These are phyloP conservation scores for Candida sp. DNA, from an alignment of 1,139 yeast genomes.

Conservation along the genomic window DNA sequence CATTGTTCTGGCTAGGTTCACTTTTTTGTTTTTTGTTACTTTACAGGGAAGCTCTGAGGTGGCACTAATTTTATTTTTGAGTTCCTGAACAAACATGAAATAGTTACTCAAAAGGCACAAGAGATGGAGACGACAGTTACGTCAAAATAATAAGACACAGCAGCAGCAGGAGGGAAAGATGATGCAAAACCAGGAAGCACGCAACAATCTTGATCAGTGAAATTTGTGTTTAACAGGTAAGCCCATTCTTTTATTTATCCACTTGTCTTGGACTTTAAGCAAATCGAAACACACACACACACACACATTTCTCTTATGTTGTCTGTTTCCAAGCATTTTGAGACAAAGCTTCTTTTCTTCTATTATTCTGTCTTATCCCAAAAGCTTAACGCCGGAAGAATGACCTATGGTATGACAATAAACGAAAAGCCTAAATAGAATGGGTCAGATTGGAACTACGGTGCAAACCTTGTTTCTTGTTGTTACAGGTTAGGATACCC, in stretches of 20 bases:
- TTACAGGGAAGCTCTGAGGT: background rate
- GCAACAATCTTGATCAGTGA: too few species aligned
- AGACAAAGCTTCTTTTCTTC: too few species aligned
- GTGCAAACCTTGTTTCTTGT: too few species aligned
- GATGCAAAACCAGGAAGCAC: background rate
- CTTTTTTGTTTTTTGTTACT: background rate
- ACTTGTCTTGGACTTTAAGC: background rate
- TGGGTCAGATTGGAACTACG: too few species aligned
- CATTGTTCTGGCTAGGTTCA: background rate
- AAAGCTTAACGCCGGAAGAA: too few species aligned
- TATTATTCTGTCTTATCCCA: too few species aligned
- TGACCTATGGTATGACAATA: too few species aligned
- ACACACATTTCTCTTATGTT: background rate
- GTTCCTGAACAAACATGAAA: background rate
- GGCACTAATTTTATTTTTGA: background rate
- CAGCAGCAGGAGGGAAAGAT: background rate
- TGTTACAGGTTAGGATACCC: too few species aligned
- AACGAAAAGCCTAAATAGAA: too few species aligned
- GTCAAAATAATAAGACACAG: background rate
- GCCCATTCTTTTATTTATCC: background rate
- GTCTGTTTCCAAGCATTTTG: background rate
- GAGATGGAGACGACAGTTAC: background rate
- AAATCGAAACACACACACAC: background rate
- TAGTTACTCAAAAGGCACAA: background rate
- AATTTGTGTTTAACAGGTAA: too few species aligned